These are phyloP conservation scores for Penicillium samsonianum DNA, from an alignment of 495 filamentous ascomycete genomes.

Conservation along the genomic window DNA sequence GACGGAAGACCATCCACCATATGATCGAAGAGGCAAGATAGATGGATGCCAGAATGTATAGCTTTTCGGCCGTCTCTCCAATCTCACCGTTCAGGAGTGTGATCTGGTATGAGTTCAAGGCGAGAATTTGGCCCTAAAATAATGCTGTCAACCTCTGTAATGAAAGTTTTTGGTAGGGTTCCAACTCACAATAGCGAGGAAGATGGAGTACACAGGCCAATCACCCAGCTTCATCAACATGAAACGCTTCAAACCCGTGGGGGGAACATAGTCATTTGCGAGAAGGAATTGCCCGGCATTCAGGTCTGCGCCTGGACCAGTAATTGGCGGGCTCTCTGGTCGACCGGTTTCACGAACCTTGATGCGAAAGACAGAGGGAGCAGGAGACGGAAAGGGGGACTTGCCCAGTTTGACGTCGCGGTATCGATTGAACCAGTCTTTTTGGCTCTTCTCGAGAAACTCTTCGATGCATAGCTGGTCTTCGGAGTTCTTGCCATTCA, in stretches of 20 bases:
- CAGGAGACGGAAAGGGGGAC: constrained; percentile 43
- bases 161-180: not conserved
- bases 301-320: constrained; percentile 41
- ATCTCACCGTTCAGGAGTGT: constrained; percentile 65
- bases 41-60: constrained; percentile 65
- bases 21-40: constrained; percentile 61
- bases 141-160: constrained; percentile 7
- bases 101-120: constrained; percentile 72
- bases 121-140: constrained; percentile 62
- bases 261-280: constrained; percentile 57
- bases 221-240: constrained; percentile 52
- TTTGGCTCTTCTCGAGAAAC: constrained; percentile 65
- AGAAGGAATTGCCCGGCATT: constrained; percentile 35
- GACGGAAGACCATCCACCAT: constrained; percentile 68
- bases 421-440: constrained; percentile 66
- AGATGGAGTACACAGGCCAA: constrained; percentile 73
- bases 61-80: constrained; percentile 60
- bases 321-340: constrained; percentile 54
- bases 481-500: constrained; percentile 59
- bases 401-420: constrained; percentile 56
- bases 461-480: constrained; percentile 65
- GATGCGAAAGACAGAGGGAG: constrained; percentile 47
- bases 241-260: constrained; percentile 60
- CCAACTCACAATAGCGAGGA: constrained; percentile 45
- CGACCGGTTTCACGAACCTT: constrained; percentile 61